Percentiles rank a stretch among this genome's conserved stretches.
Evolutionary conservation across 2,329 filamentous ascomycete species (phyloP).

Genomic region (Lizonia empirigonia): DNA sequence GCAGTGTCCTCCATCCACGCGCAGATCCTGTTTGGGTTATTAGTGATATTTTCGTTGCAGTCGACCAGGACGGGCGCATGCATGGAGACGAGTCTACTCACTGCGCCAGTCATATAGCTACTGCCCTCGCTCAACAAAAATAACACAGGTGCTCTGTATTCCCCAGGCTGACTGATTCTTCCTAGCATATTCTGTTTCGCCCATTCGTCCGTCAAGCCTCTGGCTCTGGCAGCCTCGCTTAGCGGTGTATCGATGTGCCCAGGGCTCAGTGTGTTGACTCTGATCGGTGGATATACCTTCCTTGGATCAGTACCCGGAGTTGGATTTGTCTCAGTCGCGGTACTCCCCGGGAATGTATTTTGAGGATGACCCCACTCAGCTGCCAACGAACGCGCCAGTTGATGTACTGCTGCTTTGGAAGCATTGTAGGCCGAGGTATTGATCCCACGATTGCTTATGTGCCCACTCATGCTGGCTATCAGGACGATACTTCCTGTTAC

Average conservation of each 20-base stretch:
- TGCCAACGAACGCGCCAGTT: slow-evolving; percentile 57
- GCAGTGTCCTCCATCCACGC: slow-evolving; percentile 53
- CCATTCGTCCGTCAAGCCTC: slow-evolving; percentile 39
- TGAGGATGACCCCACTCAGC: slow-evolving; percentile 53
- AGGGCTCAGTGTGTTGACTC: slow-evolving; percentile 60
- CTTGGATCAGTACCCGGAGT: slow-evolving; percentile 20
- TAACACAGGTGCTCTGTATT: slow-evolving; percentile 32
- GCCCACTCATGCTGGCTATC: slow-evolving; percentile 48
- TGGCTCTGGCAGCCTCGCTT: slow-evolving; percentile 37
- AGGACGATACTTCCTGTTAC: slow-evolving; percentile 47
- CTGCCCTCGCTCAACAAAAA: slow-evolving; percentile 51
- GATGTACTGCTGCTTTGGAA: slow-evolving; percentile 61
- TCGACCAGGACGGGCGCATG: background rate
- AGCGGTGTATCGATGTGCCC: slow-evolving; percentile 59
- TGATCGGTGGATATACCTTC: slow-evolving; percentile 48
- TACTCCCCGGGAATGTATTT: slow-evolving; percentile 50
- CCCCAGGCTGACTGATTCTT: slow-evolving; percentile 40
- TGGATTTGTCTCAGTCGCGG: slow-evolving; percentile 24
- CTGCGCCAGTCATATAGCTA: slow-evolving; percentile 67
- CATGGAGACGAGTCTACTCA: background rate
- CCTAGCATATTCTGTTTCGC: slow-evolving; percentile 45
- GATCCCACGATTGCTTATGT: slow-evolving; percentile 46
- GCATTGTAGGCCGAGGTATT: slow-evolving; percentile 58
- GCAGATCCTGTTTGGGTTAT: slow-evolving; percentile 36
- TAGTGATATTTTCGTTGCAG: background rate